Evolutionary conservation across 23 red algal genomes (phyloP).

Genomic region (Chondrus crispus): DNA sequence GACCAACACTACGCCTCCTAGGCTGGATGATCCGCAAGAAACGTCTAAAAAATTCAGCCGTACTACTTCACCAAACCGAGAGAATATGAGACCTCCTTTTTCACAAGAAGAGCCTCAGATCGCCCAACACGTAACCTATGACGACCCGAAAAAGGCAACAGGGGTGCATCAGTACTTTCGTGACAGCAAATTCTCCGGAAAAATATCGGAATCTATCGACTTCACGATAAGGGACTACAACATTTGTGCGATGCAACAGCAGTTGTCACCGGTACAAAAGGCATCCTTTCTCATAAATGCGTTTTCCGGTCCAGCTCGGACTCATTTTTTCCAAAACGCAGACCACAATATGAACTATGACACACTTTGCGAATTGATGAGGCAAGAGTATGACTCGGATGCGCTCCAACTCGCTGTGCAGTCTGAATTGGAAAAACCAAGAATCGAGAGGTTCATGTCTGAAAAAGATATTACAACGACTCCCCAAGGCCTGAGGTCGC

Average conservation of each 20-base stretch:
- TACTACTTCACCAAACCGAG: too few relatives aligned
- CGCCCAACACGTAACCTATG: too few relatives aligned
- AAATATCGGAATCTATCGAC: slow-evolving; percentile 4
- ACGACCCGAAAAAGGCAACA: background rate
- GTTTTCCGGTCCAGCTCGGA: slow-evolving; percentile 1
- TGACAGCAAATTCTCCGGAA: too few relatives aligned
- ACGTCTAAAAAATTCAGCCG: too few relatives aligned
- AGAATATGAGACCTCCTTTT: too few relatives aligned
- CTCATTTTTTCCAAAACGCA: slow-evolving; percentile 19
- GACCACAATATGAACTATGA: too few relatives aligned
- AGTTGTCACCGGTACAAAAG: background rate
- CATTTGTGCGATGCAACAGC: background rate
- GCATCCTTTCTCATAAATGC: background rate
- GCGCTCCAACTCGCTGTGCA: background rate
- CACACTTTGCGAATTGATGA: too few relatives aligned
- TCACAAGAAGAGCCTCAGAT: too few relatives aligned
- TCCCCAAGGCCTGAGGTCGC: background rate
- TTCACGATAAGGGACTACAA: background rate
- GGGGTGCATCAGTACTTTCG: background rate
- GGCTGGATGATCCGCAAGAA: too few relatives aligned
- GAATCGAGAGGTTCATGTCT: background rate
- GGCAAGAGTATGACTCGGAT: background rate
- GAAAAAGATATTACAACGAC: background rate
- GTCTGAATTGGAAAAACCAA: background rate
- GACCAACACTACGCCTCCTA: too few relatives aligned